Conservation (phyloP, 106 monocot species). For the Vanilla planifolia region DNA sequence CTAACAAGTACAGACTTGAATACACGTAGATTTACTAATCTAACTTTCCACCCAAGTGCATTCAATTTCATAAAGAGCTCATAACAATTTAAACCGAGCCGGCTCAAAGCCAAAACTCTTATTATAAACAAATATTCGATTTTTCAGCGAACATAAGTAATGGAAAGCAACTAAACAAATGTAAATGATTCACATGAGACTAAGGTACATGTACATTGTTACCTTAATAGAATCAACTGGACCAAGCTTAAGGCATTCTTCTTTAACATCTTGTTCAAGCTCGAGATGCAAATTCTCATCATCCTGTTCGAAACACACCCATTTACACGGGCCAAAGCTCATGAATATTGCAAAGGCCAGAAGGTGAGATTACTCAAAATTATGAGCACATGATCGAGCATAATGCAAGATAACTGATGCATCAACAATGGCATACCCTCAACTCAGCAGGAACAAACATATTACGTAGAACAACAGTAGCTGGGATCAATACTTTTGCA, state of each 20-base stretch:
- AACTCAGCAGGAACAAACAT: slow-evolving; percentile 95
- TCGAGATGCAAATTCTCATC: slow-evolving; percentile 89
- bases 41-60: too few species aligned
- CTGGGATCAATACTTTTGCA: slow-evolving; percentile 63
- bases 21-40: too few species aligned
- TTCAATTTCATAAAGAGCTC: too few species aligned
- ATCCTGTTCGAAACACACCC: slow-evolving; percentile 32
- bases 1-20: too few species aligned
- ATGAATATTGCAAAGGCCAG: neutral
- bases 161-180: too few species aligned
- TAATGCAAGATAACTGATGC: neutral
- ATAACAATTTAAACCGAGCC: too few species aligned
- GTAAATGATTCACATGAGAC: too few species aligned
- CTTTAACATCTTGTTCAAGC: slow-evolving; percentile 80
- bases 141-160: too few species aligned
- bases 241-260: slow-evolving; percentile 85
- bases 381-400: neutral
- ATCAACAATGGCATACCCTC: slow-evolving; percentile 45
- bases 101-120: too few species aligned
- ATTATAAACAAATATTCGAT: too few species aligned
- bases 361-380: neutral
- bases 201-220: too few species aligned
- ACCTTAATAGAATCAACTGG: slow-evolving; percentile 85
- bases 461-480: slow-evolving; percentile 60
- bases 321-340: neutral